A percentile compares a stretch with the other conserved stretches of the same genome.
Evolutionary conservation across 2,329 filamentous ascomycete species (phyloP).

Genomic region (Arthrobotrys musiformis): DNA sequence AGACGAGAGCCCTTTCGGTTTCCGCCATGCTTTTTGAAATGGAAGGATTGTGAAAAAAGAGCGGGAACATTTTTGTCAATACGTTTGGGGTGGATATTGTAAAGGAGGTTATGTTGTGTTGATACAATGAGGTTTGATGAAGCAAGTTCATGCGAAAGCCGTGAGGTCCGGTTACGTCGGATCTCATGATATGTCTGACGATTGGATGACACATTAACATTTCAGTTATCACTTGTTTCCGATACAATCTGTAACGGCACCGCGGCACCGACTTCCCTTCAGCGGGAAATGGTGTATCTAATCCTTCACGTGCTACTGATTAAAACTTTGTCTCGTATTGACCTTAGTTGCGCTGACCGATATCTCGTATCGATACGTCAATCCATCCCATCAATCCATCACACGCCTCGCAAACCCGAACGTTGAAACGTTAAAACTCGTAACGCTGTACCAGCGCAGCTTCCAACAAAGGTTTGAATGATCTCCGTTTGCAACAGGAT

Average conservation of each 20-base stretch:
- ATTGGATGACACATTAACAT: background rate
- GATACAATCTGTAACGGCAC: background rate
- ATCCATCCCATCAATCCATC: background rate
- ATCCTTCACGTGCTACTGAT: background rate
- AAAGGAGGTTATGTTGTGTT: too few species aligned
- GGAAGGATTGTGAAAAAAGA: constrained; percentile 15
- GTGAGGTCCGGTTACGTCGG: background rate
- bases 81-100: background rate
- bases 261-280: background rate
- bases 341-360: too few species aligned
- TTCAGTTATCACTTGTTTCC: background rate
- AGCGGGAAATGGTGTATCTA: background rate
- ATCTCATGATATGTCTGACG: background rate
- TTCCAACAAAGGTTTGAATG: constrained; percentile 29
- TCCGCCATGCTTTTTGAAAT: too few species aligned
- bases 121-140: background rate
- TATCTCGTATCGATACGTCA: background rate
- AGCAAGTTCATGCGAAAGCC: background rate
- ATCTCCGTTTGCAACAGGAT: background rate
- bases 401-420: background rate
- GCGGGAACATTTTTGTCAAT: constrained; percentile 36
- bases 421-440: too few species aligned
- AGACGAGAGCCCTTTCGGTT: background rate
- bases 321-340: background rate
- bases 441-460: background rate